Base-by-base conservation (phyloP, 495 filamentous ascomycete genomes). In the Physcia stellaris region DNA sequence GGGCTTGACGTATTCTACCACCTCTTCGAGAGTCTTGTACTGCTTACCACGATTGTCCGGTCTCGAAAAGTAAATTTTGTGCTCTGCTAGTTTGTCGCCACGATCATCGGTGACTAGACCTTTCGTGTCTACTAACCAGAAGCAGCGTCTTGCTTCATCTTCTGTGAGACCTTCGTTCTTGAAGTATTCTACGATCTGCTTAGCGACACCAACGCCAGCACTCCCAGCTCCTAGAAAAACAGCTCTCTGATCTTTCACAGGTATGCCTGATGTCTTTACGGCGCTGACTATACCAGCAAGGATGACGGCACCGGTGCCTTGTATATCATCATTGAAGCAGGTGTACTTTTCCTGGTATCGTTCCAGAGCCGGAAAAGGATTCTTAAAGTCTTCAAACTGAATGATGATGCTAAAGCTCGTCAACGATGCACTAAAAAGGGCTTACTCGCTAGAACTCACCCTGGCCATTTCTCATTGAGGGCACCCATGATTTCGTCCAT, bases 301-400 rank as follows among this genome's bases (percentile, higher is more conserved):
- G 42, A 96, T 84, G 46, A 98, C 90, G 45, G 90, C 86, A 43
- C 90, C 90, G 49, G 90, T 98, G 50, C 90, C 90, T 68, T 96
- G 90, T 54, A 98, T 88, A 52, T 98, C 90, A 53, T 98, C 90
- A 53, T 98, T 98, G 73, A 98, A 98, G 66, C 82, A 88, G 55
- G 86, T 92, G 64, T 92, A 86, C 36, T 67, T 73, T 49, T 82
- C 71, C 32, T 79, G 79, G 57, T 95, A 96, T 31, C 86, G 73
- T 57, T 93, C 79, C 28, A 98, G 70, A 34, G 88, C 84, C 40
- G 84, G 82, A 74, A 98, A 98, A 11, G 90, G 90, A 48, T 87
- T 94, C 70, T 98, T 94, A 64, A 94, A 96, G 47, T 98, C 90
- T 62, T 98, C 90, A 47, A 94, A 98, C 59, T 98, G 90, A 44